These are phyloP conservation scores for Phytophthora syringae DNA, from an alignment of 352 stramenopile species.

Conservation along the genomic window DNA sequence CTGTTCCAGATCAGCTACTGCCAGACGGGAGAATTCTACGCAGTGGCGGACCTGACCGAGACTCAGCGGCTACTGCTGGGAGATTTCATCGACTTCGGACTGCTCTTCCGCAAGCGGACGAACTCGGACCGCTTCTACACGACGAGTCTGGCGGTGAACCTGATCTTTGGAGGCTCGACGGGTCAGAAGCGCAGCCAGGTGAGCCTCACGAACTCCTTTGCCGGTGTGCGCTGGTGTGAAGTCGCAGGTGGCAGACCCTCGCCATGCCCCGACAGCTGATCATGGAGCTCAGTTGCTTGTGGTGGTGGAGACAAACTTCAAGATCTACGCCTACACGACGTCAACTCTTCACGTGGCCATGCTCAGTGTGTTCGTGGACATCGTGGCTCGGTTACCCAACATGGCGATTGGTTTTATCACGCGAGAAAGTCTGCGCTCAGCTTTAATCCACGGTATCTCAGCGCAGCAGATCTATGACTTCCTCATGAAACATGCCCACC, in stretches of 20 bases:
- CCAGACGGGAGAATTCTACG: conserved; percentile 88
- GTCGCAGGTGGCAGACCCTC: conserved; percentile 49
- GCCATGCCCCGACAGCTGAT: conserved; percentile 38
- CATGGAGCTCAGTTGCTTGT: conserved; percentile 59
- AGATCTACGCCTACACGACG: conserved; percentile 91
- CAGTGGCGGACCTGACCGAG: conserved; percentile 73
- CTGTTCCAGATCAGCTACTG: conserved; percentile 92
- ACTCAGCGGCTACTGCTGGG: conserved; percentile 80
- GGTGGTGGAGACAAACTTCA: conserved; percentile 94
- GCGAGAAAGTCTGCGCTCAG: conserved; percentile 88
- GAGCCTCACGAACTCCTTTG: conserved; percentile 57
- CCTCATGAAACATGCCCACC: conserved; percentile 88
- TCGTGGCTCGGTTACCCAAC: conserved; percentile 90
- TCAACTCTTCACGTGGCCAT: conserved; percentile 93
- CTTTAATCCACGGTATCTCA: conserved; percentile 91
- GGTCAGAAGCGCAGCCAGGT: conserved; percentile 64
- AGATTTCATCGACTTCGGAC: conserved; percentile 89
- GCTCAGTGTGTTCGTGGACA: conserved; percentile 92
- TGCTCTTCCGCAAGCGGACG: conserved; percentile 74
- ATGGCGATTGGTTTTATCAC: conserved; percentile 93
- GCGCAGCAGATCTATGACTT: conserved; percentile 94
- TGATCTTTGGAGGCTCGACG: conserved; percentile 87
- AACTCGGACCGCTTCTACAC: conserved; percentile 87
- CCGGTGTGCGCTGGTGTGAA: conserved; percentile 45
- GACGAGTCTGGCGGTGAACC: conserved; percentile 88